Evolutionary conservation across 345 rosid genomes (phyloP), one percentile per base, ranked within the genome.

Genomic region (Dovyalis caffra): DNA sequence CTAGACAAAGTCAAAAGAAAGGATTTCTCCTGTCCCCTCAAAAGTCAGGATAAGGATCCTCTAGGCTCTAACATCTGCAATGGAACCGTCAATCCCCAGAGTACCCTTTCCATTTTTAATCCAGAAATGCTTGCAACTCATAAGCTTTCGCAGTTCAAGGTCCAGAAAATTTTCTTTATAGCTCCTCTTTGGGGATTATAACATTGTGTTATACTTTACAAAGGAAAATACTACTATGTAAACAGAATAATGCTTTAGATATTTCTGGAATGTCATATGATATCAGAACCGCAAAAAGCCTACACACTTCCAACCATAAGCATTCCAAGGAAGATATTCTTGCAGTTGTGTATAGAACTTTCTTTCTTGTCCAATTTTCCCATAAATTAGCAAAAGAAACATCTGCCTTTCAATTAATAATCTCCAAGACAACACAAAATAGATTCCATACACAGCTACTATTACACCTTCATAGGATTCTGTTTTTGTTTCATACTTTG

Each of bases 391-490:
- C 28, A n/a, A 53, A n/a, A 53, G 15, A 71, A 49, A 15, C 65
- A 71, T 25, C 3, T 21, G 31, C 68, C 69, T 72, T 58, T 62
- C 43, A 23, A 31, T 40, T 11, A 26, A 1, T 28, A 5, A 29
- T 72, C 60, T 63, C 32, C 16, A 45, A 63, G 68, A 72, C 29
- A 43, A 20, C n/a, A 26, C 76, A 72, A 11, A n/a, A 28, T n/a
- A 60, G 23, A 61, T 18, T 9, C 63, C 20, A 28, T 60, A 6
- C 14, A 61, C 9, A 51, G 47, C 20, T 61, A 32, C 75, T 34
- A 62, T 21, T 45, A 32, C 25, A 8, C 60, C 60, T 53, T 8
- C 60, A 8, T 9, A 53, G 2, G 10, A 8, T 21, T n/a, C 10
- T 53, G 47, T 40, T 40, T 40, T 40, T 40, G 14, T 40, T 40